Base-by-base conservation (phyloP, 2,329 filamentous ascomycete genomes). In the Elsinoe ampelina region DNA sequence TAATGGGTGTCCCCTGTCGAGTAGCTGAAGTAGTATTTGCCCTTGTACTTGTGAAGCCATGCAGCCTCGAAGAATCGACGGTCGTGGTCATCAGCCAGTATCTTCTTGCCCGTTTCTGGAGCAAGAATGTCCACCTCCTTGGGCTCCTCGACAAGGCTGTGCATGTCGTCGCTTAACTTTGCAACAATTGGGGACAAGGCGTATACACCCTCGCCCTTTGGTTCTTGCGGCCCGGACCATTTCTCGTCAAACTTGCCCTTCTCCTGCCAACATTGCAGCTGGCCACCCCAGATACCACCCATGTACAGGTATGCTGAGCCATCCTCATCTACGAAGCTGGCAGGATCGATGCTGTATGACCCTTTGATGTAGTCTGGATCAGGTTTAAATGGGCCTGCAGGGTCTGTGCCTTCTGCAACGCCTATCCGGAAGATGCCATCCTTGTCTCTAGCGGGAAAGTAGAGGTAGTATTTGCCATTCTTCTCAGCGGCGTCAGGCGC, bases 61-160 rank as follows among this genome's bases (percentile, higher is more conserved):
- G 86, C 82, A 0, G 86, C 87, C 72, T 91, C 87, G 68, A 91
- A 90, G 77, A 91, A 91, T 6, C 87, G 78, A 13, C 84, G 71
- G 59, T 85, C 84, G 67, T 90, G 87, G 68, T 90, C 85, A 63
- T 84, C 79, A 8, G 83, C 82, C 1, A 71, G 65, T 51, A 90
- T 73, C 0, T 78, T 81, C 65, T 79, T 67, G 5, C 81, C 80
- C 3, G 77, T 79, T 63, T 84, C 80, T 2, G 36, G 51, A 42
- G 81, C 85, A 5, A 87, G 72, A 62, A 91, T 86, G 17, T 75
- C 69, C 1, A 89, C 69, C 61, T 88, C 83, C 4, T 75, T 73
- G 1, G 85, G 79, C 1, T 75, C 71, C 1, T 68, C 65, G 2
- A 72, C 74, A 64, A 90, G 84, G 39, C 73, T 71, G 39, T 76